A percentile compares a stretch with the other conserved stretches of the same genome.
phyloP scores from a whole-genome alignment of 257 asterid genomes.

The Apocynum venetum region DNA sequence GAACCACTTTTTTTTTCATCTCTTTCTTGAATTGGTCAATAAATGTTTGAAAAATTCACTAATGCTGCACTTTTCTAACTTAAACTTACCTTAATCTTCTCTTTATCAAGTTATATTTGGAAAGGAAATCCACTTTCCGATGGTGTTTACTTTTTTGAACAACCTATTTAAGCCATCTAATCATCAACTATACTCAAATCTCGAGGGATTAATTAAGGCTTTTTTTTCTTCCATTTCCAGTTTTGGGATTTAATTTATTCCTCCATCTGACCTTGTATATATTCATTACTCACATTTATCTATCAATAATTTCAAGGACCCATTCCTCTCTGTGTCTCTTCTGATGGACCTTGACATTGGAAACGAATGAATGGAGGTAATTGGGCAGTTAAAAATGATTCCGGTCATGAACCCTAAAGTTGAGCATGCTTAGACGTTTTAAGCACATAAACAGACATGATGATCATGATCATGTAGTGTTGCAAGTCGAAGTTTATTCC shows the following conservation, averaged over 20 bases:
- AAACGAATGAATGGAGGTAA: background rate
- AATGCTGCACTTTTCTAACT: background rate
- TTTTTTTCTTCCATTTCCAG: background rate
- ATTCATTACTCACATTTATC: conserved; percentile 20
- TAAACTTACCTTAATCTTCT: background rate
- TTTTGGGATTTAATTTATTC: conserved; percentile 4
- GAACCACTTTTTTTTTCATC: background rate
- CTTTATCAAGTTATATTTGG: background rate
- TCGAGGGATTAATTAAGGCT: conserved; percentile 7
- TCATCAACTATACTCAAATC: conserved; percentile 7
- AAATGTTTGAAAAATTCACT: background rate
- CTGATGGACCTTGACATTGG: background rate
- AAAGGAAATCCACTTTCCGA: conserved; percentile 11
- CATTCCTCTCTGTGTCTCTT: background rate
- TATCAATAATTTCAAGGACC: background rate
- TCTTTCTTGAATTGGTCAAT: conserved; percentile 4
- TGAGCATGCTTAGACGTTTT: conserved; percentile 4
- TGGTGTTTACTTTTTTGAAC: background rate
- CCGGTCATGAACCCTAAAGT: conserved; percentile 6
- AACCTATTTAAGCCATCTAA: background rate
- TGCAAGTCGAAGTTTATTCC: too few species aligned
- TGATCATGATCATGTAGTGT: background rate
- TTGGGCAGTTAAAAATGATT: background rate
- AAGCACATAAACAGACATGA: background rate
- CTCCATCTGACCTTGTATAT: conserved; percentile 11